phyloP scores from a whole-genome alignment of 164 flowering plant genomes.

The Vitis labrusca region DNA sequence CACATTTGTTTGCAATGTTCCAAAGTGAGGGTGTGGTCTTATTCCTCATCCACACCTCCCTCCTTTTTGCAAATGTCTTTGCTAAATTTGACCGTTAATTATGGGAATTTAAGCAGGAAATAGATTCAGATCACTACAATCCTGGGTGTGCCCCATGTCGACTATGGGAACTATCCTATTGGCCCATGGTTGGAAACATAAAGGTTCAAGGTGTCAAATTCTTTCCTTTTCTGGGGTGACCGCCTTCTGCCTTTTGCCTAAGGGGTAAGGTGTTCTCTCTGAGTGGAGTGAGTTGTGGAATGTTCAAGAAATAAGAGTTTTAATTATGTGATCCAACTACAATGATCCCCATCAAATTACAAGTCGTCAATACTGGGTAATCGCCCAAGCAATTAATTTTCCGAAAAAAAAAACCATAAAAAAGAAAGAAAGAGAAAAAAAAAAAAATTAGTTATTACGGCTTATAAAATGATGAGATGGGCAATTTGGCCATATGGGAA shows the following conservation, averaged over 20 bases:
- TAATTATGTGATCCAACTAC: too few relatives aligned
- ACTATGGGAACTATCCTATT: background rate
- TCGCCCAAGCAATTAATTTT: too few relatives aligned
- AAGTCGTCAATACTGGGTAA: too few relatives aligned
- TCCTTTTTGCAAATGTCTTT: conserved; percentile 12
- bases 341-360: too few relatives aligned
- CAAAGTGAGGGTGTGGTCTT: conserved; percentile 29
- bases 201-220: background rate
- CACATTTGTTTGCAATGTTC: conserved; percentile 16
- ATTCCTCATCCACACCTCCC: conserved; percentile 34
- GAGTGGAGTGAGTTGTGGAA: too few relatives aligned
- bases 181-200: background rate
- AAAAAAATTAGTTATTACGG: too few relatives aligned
- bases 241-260: background rate
- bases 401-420: too few relatives aligned
- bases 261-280: background rate
- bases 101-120: background rate
- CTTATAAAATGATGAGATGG: too few relatives aligned
- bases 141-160: background rate
- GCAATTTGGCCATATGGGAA: too few relatives aligned
- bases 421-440: too few relatives aligned
- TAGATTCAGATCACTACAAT: background rate
- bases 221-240: background rate
- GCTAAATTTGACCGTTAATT: conserved; percentile 19
- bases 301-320: too few relatives aligned